Conservation (phyloP, 805 yeast genomes). For the Blastobotrys peoriensis region DNA sequence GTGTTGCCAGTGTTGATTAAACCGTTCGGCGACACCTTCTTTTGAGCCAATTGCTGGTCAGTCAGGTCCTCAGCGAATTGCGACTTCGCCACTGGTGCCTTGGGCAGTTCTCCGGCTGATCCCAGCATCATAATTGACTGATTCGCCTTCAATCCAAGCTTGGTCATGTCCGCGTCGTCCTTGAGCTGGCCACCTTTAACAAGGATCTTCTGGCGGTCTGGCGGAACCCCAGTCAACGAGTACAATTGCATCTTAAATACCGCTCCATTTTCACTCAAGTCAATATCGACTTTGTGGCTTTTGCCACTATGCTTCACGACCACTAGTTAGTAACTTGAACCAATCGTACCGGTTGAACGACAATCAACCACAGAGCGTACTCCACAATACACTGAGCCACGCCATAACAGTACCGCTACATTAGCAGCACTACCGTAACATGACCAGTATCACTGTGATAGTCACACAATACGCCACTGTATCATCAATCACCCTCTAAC, state of each 20-base stretch:
- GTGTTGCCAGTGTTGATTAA: conserved; percentile 69
- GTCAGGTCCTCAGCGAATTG: conserved; percentile 68
- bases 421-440: no score
- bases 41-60: conserved; percentile 35
- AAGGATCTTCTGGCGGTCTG: conserved; percentile 82
- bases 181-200: conserved; percentile 82
- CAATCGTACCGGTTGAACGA: no score
- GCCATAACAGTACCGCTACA: no score
- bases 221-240: conserved; percentile 74
- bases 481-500: no score
- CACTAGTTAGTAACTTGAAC: conserved; percentile 24
- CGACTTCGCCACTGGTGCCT: conserved; percentile 39
- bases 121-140: conserved; percentile 86
- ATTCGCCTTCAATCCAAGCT: conserved; percentile 53
- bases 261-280: conserved; percentile 49
- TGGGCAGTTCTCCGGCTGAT: conserved; percentile 65
- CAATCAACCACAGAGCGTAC: no score
- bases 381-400: no score
- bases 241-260: conserved; percentile 65
- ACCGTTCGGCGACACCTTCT: conserved; percentile 51
- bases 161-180: conserved; percentile 54
- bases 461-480: no score
- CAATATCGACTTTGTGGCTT: conserved; percentile 50
- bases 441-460: no score
- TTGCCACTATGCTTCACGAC: conserved; percentile 66